phyloP scores from a whole-genome alignment of 2,329 filamentous ascomycete genomes.

The Pyricularia sp. region DNA sequence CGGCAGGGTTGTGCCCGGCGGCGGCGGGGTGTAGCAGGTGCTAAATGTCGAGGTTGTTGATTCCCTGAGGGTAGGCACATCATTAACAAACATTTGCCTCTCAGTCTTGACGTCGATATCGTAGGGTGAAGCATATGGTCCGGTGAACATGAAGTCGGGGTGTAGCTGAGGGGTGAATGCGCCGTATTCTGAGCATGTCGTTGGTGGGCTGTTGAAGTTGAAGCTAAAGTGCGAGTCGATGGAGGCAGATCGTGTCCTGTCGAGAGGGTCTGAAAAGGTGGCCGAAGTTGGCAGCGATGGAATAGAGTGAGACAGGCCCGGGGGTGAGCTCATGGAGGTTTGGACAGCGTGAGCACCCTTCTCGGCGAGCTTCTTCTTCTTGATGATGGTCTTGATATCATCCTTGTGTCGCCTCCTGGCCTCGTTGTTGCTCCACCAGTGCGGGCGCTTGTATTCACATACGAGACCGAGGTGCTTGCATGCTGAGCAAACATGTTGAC shows the following conservation, averaged over 20 bases:
- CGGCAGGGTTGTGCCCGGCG: slow-evolving; percentile 56
- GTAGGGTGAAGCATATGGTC: slow-evolving; percentile 59
- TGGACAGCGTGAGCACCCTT: slow-evolving; percentile 57
- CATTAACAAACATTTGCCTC: slow-evolving; percentile 86
- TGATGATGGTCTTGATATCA: slow-evolving; percentile 93
- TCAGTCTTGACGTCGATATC: slow-evolving; percentile 96
- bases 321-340: slow-evolving; percentile 56
- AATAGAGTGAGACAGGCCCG: slow-evolving; percentile 59
- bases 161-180: slow-evolving; percentile 55
- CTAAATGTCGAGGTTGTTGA: slow-evolving; percentile 88
- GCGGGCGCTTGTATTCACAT: slow-evolving; percentile 93
- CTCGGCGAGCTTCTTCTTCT: slow-evolving; percentile 88
- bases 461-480: slow-evolving; percentile 68
- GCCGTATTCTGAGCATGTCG: slow-evolving; percentile 41
- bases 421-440: slow-evolving; percentile 96
- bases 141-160: slow-evolving; percentile 44
- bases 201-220: slow-evolving; percentile 58
- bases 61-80: slow-evolving; percentile 75
- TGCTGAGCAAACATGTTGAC: slow-evolving; percentile 51
- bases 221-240: slow-evolving; percentile 76
- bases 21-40: slow-evolving; percentile 75
- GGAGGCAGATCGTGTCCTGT: slow-evolving; percentile 65
- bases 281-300: slow-evolving; percentile 68
- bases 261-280: slow-evolving; percentile 65
- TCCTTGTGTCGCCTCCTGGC: slow-evolving; percentile 83